phyloP scores from a whole-genome alignment of 163 green algal species.

The Trebouxia gelatinosa region DNA sequence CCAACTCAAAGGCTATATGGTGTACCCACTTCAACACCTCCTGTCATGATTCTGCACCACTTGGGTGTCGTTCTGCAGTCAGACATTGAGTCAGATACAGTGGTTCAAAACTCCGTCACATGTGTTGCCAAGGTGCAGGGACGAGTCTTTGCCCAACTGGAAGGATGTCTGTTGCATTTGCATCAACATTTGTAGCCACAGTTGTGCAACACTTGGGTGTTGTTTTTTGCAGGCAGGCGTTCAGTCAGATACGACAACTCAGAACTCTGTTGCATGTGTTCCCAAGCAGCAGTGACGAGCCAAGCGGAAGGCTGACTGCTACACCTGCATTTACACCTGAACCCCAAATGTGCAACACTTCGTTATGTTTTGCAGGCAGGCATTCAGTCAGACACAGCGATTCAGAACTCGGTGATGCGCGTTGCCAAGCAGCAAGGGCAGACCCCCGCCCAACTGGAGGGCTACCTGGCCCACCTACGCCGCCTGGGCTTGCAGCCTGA shows the following conservation, averaged over 20 bases:
- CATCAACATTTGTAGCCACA: too few relatives aligned
- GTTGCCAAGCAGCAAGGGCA: background rate
- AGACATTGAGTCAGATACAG: background rate
- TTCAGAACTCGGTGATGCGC: slow-evolving; percentile 2
- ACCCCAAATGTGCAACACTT: background rate
- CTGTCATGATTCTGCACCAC: background rate
- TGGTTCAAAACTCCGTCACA: background rate
- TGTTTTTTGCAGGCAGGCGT: background rate
- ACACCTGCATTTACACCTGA: background rate
- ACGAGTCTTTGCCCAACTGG: background rate
- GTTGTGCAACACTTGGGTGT: background rate
- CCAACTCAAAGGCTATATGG: background rate
- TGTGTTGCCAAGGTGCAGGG: background rate
- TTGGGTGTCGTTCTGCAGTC: background rate
- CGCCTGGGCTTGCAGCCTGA: background rate
- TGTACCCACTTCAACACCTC: background rate
- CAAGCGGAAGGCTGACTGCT: background rate
- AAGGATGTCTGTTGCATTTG: too few relatives aligned
- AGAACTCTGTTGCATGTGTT: background rate
- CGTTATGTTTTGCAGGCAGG: background rate
- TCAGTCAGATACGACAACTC: background rate
- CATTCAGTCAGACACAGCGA: background rate
- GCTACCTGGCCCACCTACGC: background rate
- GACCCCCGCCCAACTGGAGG: background rate
- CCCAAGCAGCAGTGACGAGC: background rate